Conservation (phyloP, 2,329 filamentous ascomycete genomes). For the Hypomyces perniciosus region DNA sequence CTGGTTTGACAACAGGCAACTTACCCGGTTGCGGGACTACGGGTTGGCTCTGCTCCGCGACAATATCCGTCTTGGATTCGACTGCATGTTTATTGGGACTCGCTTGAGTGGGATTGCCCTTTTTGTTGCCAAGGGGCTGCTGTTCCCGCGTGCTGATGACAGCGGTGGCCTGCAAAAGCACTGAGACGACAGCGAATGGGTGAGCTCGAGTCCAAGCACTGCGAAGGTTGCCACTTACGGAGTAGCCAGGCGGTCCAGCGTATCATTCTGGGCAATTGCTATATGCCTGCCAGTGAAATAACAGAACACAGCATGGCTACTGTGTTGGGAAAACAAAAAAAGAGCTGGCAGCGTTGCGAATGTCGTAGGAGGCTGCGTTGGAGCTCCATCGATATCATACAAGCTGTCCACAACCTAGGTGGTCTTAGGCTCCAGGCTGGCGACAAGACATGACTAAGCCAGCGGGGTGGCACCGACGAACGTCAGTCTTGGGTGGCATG, state of each 20-base stretch:
- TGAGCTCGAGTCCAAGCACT: constrained; percentile 18
- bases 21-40: constrained; percentile 34
- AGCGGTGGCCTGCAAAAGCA: constrained; percentile 41
- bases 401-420: constrained; percentile 14
- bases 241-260: constrained; percentile 35
- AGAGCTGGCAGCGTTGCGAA: not conserved
- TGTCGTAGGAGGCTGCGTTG: constrained; percentile 6
- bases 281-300: constrained; percentile 24
- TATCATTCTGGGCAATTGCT: constrained; percentile 35
- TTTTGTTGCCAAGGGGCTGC: constrained; percentile 28
- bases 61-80: constrained; percentile 26
- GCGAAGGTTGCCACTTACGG: constrained; percentile 29
- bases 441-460: not conserved
- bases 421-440: not conserved
- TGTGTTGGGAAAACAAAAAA: not conserved
- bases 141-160: constrained; percentile 35
- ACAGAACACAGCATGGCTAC: constrained; percentile 25
- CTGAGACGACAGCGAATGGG: constrained; percentile 23
- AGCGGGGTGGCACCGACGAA: not conserved
- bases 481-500: too few relatives aligned
- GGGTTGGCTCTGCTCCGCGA: constrained; percentile 22
- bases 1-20: constrained; percentile 7
- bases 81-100: constrained; percentile 28
- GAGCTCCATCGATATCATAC: constrained; percentile 8
- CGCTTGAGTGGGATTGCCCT: constrained; percentile 24